Conservation (phyloP, 2,329 filamentous ascomycete genomes). For the Botrytis cinerea region DNA sequence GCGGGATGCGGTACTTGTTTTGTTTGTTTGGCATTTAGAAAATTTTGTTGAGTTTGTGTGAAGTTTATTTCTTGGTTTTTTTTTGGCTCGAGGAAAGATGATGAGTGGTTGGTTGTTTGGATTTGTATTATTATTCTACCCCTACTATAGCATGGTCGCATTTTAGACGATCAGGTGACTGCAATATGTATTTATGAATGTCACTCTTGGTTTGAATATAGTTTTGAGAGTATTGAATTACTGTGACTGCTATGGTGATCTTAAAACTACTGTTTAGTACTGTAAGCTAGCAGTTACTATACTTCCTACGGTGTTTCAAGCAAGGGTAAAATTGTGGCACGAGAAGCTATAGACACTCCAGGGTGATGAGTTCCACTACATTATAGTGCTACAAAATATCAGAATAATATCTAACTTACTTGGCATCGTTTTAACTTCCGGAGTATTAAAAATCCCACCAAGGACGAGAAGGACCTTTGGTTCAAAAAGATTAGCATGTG, state of each 20-base stretch:
- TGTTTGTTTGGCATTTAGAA: neutral
- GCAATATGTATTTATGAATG: neutral
- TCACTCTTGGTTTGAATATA: neutral
- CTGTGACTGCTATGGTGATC: neutral
- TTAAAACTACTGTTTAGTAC: neutral
- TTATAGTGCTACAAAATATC: no score
- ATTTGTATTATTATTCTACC: slow-evolving; percentile 4
- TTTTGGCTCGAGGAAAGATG: neutral
- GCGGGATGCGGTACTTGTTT: neutral
- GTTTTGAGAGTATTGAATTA: no score
- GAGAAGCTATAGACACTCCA: neutral
- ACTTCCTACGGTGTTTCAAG: neutral
- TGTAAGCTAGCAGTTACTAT: neutral
- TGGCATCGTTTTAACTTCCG: neutral
- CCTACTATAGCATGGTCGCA: slow-evolving; percentile 1
- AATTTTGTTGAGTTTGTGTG: neutral
- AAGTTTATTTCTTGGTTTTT: neutral
- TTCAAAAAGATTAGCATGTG: neutral
- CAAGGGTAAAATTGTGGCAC: neutral
- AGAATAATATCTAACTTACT: neutral
- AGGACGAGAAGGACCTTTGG: neutral
- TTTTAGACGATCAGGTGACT: slow-evolving; percentile 2
- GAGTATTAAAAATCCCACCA: neutral
- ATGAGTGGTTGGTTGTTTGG: slow-evolving; percentile 2
- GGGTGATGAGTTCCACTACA: neutral